phyloP scores from a whole-genome alignment of 495 filamentous ascomycete genomes.

The Xylaria grammica region DNA sequence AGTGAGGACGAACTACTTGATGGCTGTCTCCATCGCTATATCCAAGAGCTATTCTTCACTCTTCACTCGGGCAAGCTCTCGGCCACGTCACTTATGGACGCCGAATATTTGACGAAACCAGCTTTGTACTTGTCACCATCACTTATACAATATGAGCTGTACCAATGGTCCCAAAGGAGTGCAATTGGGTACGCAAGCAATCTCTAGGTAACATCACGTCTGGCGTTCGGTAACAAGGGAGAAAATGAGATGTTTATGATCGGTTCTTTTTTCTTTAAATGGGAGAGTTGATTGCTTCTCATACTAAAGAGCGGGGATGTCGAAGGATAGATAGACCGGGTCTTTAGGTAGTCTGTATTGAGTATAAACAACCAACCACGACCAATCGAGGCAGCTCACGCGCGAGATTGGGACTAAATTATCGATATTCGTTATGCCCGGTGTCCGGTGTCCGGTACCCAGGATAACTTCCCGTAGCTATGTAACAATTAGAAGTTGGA shows the following conservation, averaged over 20 bases:
- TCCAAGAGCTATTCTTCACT: not conserved
- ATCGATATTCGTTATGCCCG: not conserved
- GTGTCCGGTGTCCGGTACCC: not conserved
- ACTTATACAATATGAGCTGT: not conserved
- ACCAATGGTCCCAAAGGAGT: not conserved
- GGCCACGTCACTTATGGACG: too few species aligned
- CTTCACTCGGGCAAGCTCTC: not conserved
- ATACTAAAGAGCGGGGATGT: not conserved
- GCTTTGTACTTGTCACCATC: not conserved
- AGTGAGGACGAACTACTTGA: constrained; percentile 12
- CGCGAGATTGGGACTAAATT: not conserved
- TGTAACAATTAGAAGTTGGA: not conserved
- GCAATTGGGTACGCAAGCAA: not conserved
- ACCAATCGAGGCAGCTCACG: not conserved
- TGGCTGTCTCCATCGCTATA: constrained; percentile 19
- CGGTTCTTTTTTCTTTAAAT: not conserved
- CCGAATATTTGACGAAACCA: not conserved
- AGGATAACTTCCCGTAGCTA: too few species aligned
- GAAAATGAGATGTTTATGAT: not conserved
- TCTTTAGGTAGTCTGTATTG: not conserved
- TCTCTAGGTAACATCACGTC: not conserved
- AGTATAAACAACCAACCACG: constrained; percentile 6
- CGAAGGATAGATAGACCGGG: not conserved
- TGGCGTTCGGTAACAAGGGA: constrained; percentile 6
- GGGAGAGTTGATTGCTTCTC: not conserved